These are phyloP conservation scores for Venustampulla echinocandica DNA, from an alignment of 495 filamentous ascomycete genomes.

Conservation along the genomic window DNA sequence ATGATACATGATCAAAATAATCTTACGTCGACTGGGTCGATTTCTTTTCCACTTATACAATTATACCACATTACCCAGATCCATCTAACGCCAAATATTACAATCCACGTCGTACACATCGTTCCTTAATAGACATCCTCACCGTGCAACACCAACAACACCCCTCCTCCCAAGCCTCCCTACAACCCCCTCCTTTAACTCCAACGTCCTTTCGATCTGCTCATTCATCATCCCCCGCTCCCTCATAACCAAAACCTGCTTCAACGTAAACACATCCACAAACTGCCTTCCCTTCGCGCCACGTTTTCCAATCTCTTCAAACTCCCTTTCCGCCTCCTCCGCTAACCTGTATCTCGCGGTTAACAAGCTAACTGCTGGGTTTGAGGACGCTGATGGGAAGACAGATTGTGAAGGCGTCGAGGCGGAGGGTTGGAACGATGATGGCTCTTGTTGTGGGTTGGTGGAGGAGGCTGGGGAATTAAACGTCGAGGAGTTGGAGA, in stretches of 20 bases:
- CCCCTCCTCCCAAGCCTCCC: conserved; percentile 43
- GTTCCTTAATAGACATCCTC: no score
- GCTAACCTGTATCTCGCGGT: conserved; percentile 18
- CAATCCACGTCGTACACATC: conserved; percentile 39
- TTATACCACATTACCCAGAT: conserved; percentile 35
- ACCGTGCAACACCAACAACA: conserved; percentile 37
- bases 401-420: conserved; percentile 7
- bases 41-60: no score
- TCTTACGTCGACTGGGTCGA: no score
- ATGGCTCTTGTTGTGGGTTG: conserved; percentile 8
- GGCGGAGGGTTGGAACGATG: conserved; percentile 2
- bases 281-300: conserved; percentile 45
- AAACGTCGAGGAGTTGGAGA: conserved; percentile 32
- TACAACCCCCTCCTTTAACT: conserved; percentile 50
- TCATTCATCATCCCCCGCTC: conserved; percentile 37
- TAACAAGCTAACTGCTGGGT: conserved; percentile 17
- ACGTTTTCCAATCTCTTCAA: conserved; percentile 33
- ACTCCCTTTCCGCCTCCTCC: conserved; percentile 41
- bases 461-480: conserved; percentile 4
- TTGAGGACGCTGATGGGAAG: conserved; percentile 5
- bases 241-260: conserved; percentile 52
- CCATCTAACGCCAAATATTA: conserved; percentile 44
- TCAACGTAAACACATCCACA: conserved; percentile 52
- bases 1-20: no score
- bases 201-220: conserved; percentile 53